Percentiles rank a stretch among this genome's conserved stretches.
Evolutionary conservation across 2,329 filamentous ascomycete species (phyloP).

Genomic region (Ophiosphaerella narmari): DNA sequence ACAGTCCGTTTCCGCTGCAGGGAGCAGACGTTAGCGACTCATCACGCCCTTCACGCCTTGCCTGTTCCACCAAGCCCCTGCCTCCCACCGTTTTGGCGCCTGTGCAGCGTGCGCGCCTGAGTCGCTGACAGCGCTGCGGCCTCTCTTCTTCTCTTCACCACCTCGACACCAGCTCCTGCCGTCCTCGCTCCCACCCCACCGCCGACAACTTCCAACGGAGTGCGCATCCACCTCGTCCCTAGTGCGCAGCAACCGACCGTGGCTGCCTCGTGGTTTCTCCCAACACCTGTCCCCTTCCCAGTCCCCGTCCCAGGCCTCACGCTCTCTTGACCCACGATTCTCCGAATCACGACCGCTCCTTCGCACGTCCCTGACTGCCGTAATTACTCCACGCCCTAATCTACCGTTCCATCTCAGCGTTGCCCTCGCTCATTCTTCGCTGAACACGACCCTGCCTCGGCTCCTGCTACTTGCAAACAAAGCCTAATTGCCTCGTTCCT

Average conservation of each 20-base stretch:
- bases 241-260: slow-evolving; percentile 43
- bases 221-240: slow-evolving; percentile 30
- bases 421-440: slow-evolving; percentile 32
- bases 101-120: slow-evolving; percentile 18
- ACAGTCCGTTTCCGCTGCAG: slow-evolving; percentile 25
- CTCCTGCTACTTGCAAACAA: slow-evolving; percentile 14
- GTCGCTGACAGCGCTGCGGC: slow-evolving; percentile 13
- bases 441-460: slow-evolving; percentile 7
- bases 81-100: slow-evolving; percentile 22
- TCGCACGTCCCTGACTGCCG: slow-evolving; percentile 23
- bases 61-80: slow-evolving; percentile 20
- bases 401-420: slow-evolving; percentile 3
- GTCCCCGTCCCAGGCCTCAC: slow-evolving; percentile 32
- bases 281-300: slow-evolving; percentile 19
- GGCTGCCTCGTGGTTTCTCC: slow-evolving; percentile 28
- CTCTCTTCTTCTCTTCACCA: slow-evolving; percentile 21
- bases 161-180: slow-evolving; percentile 14
- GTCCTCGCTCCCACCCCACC: slow-evolving; percentile 23
- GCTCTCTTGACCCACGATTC: slow-evolving; percentile 43
- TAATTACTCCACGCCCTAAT: slow-evolving; percentile 23
- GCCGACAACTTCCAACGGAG: slow-evolving; percentile 46
- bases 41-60: slow-evolving; percentile 15
- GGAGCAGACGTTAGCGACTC: slow-evolving; percentile 24
- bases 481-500: slow-evolving; percentile 13
- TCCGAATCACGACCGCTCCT: slow-evolving; percentile 42